Evolutionary conservation across 2,329 filamentous ascomycete species (phyloP).

Genomic region (Trichophyton simii): DNA sequence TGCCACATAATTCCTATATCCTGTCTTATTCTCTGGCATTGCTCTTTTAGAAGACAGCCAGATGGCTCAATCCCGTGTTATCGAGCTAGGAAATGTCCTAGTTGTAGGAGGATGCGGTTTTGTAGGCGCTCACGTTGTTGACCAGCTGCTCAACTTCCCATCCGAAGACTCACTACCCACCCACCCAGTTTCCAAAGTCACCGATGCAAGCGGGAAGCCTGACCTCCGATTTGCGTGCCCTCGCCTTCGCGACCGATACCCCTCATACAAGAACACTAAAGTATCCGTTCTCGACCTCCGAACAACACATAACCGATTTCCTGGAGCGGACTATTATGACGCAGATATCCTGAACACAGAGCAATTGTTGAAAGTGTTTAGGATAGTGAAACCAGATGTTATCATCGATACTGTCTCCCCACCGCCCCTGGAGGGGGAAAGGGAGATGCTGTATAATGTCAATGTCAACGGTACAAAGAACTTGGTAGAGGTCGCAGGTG

Average conservation of each 20-base stretch:
- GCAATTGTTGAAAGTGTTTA: constrained; percentile 51
- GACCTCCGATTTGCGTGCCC: constrained; percentile 28
- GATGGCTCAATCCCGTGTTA: constrained; percentile 12
- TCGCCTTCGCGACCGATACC: constrained; percentile 29
- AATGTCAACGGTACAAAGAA: constrained; percentile 78
- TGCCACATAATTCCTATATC: not conserved
- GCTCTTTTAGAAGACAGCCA: not conserved
- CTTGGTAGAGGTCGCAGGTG: constrained; percentile 55
- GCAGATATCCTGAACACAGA: constrained; percentile 62
- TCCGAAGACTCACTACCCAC: constrained; percentile 23
- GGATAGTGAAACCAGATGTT: constrained; percentile 57
- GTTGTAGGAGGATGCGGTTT: constrained; percentile 78
- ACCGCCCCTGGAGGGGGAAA: constrained; percentile 36
- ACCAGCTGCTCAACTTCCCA: constrained; percentile 53
- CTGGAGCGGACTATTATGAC: constrained; percentile 55
- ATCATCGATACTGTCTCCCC: constrained; percentile 87
- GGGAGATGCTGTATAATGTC: constrained; percentile 60
- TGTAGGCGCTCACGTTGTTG: constrained; percentile 69
- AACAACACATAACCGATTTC: constrained; percentile 54
- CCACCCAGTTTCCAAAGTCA: constrained; percentile 1
- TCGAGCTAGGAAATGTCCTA: constrained; percentile 54
- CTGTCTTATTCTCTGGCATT: not conserved
- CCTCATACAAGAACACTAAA: constrained; percentile 33
- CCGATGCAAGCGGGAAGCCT: constrained; percentile 14
- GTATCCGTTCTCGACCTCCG: constrained; percentile 62